These are phyloP conservation scores for Marsdenia floribunda DNA, from an alignment of 257 asterid species.

Conservation along the genomic window DNA sequence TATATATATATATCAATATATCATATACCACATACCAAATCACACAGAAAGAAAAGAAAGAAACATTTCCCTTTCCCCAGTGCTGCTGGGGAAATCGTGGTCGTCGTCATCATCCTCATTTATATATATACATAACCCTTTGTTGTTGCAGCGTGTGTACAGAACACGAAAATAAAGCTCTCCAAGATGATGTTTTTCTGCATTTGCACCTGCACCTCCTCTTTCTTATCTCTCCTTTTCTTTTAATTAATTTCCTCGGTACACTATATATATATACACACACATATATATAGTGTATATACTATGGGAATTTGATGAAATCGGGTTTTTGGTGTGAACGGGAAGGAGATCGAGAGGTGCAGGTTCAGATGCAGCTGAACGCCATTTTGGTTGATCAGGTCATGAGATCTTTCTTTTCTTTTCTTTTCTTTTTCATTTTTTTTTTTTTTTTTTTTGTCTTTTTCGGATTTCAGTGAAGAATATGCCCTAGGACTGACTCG, in stretches of 20 bases:
- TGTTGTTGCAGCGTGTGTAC: not conserved
- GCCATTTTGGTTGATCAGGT: conserved; percentile 14
- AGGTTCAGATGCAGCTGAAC: conserved; percentile 24
- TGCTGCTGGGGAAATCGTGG: not conserved
- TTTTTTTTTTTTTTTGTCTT: too few species aligned
- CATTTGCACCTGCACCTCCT: conserved; percentile 44
- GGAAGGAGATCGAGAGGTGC: conserved; percentile 25
- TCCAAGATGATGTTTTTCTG: conserved; percentile 35
- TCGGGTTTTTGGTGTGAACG: not conserved
- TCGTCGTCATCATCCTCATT: not conserved
- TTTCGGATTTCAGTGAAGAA: not conserved
- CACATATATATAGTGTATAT: too few species aligned
- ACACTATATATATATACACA: too few species aligned
- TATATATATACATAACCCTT: not conserved
- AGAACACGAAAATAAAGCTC: too few species aligned
- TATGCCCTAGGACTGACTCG: too few species aligned
- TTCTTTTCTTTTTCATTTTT: not conserved
- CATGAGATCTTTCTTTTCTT: not conserved
- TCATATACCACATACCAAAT: not conserved
- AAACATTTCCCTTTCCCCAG: not conserved
- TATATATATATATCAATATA: not conserved
- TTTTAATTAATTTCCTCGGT: too few species aligned
- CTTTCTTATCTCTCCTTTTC: not conserved
- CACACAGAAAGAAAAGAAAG: not conserved
- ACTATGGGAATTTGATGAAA: too few species aligned